phyloP scores from a whole-genome alignment of 2,329 filamentous ascomycete species.

The Ceratocystis colombiana region DNA sequence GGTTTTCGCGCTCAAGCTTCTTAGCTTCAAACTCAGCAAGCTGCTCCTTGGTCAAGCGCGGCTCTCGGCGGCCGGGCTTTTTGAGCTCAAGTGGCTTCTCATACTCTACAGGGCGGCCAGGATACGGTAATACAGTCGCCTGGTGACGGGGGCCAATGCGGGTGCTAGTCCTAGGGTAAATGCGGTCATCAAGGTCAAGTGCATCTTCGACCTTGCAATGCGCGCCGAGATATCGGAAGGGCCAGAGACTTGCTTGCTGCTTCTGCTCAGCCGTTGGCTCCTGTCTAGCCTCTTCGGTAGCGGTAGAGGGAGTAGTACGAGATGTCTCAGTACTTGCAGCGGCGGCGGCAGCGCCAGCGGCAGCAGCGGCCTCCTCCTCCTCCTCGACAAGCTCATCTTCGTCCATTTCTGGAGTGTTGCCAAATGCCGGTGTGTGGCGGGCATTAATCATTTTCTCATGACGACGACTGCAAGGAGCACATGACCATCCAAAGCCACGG shows the following conservation, averaged over 20 bases:
- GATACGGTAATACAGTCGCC: conserved; percentile 75
- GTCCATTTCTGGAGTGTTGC: conserved; percentile 55
- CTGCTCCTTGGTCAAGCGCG: conserved; percentile 69
- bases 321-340: conserved; percentile 46
- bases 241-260: conserved; percentile 89
- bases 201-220: conserved; percentile 94
- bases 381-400: conserved; percentile 61
- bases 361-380: conserved; percentile 58
- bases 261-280: conserved; percentile 73
- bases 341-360: conserved; percentile 41
- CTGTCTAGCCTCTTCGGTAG: conserved; percentile 43
- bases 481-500: conserved; percentile 95
- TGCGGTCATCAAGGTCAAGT: conserved; percentile 91
- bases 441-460: conserved; percentile 89
- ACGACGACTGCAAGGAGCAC: conserved; percentile 88
- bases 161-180: conserved; percentile 91
- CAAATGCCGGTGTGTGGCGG: conserved; percentile 58
- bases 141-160: conserved; percentile 85
- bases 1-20: conserved; percentile 64
- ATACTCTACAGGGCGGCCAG: conserved; percentile 75
- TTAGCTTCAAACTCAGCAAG: conserved; percentile 72
- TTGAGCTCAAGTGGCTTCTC: conserved; percentile 82
- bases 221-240: conserved; percentile 87
- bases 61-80: conserved; percentile 67
- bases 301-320: conserved; percentile 30